Percentiles rank a stretch among this genome's conserved stretches.
Evolutionary conservation across 108 stramenopile species (phyloP).

Genomic region (Cyclostephanos tholiformis): DNA sequence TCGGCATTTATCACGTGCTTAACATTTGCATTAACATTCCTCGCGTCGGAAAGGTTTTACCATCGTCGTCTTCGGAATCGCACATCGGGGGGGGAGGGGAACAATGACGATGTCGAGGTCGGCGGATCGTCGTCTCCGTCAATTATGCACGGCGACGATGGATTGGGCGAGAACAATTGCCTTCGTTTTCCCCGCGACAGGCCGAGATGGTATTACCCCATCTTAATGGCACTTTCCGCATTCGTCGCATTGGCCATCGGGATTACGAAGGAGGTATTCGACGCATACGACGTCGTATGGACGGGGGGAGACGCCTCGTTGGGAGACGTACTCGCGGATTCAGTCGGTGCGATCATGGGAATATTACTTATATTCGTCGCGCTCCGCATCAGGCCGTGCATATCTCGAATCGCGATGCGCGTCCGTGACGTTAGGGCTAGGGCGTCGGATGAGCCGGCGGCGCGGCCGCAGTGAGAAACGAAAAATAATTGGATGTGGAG

Average conservation of each 20-base stretch:
- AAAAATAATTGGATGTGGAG: no score
- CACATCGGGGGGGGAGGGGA: not conserved
- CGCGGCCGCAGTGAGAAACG: no score
- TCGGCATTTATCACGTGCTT: not conserved
- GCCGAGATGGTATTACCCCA: not conserved
- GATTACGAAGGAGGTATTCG: constrained; percentile 26
- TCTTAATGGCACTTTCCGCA: constrained; percentile 8
- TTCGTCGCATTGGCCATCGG: constrained; percentile 17
- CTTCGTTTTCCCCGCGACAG: not conserved
- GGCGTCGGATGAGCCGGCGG: no score
- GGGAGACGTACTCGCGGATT: constrained; percentile 36
- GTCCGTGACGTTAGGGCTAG: not conserved
- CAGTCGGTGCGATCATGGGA: constrained; percentile 23
- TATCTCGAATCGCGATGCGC: not conserved
- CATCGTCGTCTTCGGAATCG: not conserved
- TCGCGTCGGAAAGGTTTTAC: not conserved
- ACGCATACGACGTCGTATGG: constrained; percentile 21
- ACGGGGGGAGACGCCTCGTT: constrained; percentile 22
- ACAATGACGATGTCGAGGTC: constrained; percentile 14
- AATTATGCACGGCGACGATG: not conserved
- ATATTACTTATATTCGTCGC: no score
- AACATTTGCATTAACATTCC: not conserved
- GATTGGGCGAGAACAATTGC: not conserved
- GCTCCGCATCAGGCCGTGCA: no score
- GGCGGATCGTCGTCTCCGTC: not conserved